phyloP scores from a whole-genome alignment of 331 rosid genomes.

The Quercus tomentella region DNA sequence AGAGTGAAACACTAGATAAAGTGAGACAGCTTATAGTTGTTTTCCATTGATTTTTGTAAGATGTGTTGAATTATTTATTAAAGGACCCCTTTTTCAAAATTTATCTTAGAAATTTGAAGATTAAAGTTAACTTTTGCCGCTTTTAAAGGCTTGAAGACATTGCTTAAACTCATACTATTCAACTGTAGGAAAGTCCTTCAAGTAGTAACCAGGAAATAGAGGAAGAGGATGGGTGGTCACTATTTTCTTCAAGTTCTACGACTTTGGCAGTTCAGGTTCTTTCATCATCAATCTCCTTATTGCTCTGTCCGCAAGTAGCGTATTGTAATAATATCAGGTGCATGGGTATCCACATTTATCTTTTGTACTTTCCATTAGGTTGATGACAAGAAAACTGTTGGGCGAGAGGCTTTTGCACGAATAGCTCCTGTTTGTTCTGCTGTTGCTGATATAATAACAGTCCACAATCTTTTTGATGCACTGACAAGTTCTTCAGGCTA shows the following conservation, averaged over 20 bases:
- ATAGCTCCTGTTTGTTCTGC: conserved; percentile 76
- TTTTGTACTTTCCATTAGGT: conserved; percentile 35
- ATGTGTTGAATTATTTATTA: background rate
- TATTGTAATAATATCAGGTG: background rate
- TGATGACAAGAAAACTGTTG: conserved; percentile 78
- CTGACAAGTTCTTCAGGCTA: conserved; percentile 60
- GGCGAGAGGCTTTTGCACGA: conserved; percentile 82
- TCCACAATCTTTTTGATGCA: conserved; percentile 72
- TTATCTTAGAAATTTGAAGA: background rate
- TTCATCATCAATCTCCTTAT: background rate
- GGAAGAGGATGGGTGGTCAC: conserved; percentile 70
- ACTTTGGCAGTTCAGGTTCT: conserved; percentile 83
- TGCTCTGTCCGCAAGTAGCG: conserved; percentile 7
- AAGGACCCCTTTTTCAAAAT: background rate
- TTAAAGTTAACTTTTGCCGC: background rate
- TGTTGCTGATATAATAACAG: conserved; percentile 78
- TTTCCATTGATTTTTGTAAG: conserved; percentile 16
- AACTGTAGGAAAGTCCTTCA: conserved; percentile 49
- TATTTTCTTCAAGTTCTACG: conserved; percentile 79
- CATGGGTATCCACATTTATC: background rate
- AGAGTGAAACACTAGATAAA: conserved; percentile 29
- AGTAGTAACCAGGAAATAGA: conserved; percentile 33
- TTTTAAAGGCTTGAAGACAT: conserved; percentile 11
- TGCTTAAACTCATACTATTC: conserved; percentile 19
- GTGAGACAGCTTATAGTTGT: conserved; percentile 43